Evolutionary conservation across 805 yeast species (phyloP).

Genomic region (Ogataea pignaliae): DNA sequence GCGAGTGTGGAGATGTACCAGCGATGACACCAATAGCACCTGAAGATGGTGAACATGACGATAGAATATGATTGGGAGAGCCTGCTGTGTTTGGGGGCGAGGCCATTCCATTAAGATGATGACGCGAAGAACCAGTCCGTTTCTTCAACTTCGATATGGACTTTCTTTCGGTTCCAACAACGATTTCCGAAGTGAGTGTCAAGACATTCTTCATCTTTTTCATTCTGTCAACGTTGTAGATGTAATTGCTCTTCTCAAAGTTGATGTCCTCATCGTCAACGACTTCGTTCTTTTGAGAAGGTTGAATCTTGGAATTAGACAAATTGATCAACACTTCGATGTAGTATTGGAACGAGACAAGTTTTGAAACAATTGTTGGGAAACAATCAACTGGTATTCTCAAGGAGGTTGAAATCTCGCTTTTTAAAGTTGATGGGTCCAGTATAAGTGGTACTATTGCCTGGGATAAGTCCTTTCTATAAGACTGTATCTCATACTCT

Average conservation of each 20-base stretch:
- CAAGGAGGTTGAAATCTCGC: conserved; percentile 57
- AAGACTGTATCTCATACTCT: conserved; percentile 63
- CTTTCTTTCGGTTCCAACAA: conserved; percentile 73
- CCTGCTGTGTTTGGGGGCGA: conserved; percentile 3
- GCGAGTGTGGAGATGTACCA: conserved; percentile 1
- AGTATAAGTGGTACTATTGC: conserved; percentile 70
- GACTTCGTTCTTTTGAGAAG: conserved; percentile 10
- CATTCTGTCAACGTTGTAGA: conserved; percentile 75
- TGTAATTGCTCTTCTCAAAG: conserved; percentile 24
- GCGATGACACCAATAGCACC: not conserved
- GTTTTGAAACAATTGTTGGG: conserved; percentile 70
- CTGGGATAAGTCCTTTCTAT: conserved; percentile 80
- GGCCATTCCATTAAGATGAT: conserved; percentile 2
- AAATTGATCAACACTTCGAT: conserved; percentile 80
- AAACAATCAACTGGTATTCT: conserved; percentile 81
- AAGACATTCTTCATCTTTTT: conserved; percentile 74
- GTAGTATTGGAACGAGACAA: conserved; percentile 79
- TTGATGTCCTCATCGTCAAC: conserved; percentile 24
- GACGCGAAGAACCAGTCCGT: conserved; percentile 2
- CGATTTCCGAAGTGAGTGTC: conserved; percentile 74
- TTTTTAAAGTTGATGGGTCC: conserved; percentile 58
- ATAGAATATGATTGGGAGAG: conserved; percentile 4
- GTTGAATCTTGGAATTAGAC: conserved; percentile 42
- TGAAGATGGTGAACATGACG: conserved; percentile 2
- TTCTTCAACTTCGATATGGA: conserved; percentile 23